Evolutionary conservation across 1,284 basidiomycete species (phyloP).

Genomic region (Volvariella surrecta): DNA sequence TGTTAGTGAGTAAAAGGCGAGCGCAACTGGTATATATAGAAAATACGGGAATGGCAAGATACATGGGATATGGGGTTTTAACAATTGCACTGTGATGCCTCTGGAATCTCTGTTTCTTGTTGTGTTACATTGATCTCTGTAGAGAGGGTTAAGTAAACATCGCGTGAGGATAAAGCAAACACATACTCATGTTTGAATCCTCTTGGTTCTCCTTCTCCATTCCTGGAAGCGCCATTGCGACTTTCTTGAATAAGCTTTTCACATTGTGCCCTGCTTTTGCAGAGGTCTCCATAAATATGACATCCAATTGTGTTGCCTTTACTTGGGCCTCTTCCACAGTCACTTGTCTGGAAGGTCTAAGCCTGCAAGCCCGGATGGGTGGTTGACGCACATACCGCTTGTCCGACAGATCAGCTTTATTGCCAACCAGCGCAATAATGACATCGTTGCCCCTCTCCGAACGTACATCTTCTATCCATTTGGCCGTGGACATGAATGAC

Average conservation of each 20-base stretch:
- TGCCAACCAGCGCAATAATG: constrained; percentile 97
- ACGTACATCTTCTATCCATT: constrained; percentile 99
- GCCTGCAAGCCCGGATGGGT: neutral
- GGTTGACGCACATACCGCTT: constrained; percentile 55
- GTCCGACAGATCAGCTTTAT: constrained; percentile 96
- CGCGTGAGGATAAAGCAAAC: constrained; percentile 1
- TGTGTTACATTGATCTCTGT: constrained; percentile 79
- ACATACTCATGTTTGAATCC: constrained; percentile 68
- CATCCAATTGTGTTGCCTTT: constrained; percentile 86
- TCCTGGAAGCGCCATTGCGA: constrained; percentile 95
- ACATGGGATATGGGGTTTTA: constrained; percentile 21
- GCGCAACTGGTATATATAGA: constrained; percentile 5
- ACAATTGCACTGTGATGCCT: constrained; percentile 72
- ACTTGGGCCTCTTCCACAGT: constrained; percentile 95
- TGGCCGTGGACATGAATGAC: constrained; percentile 94
- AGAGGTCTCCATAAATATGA: constrained; percentile 99
- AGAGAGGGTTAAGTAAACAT: constrained; percentile 7
- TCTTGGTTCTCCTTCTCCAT: constrained; percentile 80
- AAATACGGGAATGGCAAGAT: constrained; percentile 1
- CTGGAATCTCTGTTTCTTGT: constrained; percentile 54
- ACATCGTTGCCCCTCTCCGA: constrained; percentile 98
- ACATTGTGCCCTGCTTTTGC: constrained; percentile 99
- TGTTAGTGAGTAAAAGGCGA: constrained; percentile 2
- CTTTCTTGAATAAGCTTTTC: constrained; percentile 98
- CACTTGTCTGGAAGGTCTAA: constrained; percentile 68